Base-by-base conservation (phyloP, 2,329 filamentous ascomycete genomes). In the Neonectria neomacrospora region DNA sequence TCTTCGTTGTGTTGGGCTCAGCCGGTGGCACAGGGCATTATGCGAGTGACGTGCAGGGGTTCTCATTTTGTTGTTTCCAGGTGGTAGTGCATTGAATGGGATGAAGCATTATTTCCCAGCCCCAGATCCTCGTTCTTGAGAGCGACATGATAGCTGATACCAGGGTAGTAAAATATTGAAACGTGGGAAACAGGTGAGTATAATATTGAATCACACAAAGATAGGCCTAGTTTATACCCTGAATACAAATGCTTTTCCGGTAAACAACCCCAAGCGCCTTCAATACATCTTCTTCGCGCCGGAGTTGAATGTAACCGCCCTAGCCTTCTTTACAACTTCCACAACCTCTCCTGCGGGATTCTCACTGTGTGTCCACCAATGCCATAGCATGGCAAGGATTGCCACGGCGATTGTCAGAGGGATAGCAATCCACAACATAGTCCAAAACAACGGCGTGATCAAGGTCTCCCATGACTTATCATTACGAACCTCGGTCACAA, bases 381-480 rank as follows among this genome's bases (percentile, higher is more conserved):
- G 68, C 74, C 73, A 76, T 8, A 70, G n/a, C 3, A 72, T 54
- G 0, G 74, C 72, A 39, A 75, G 26, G 1, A 71, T 37, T 0
- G 70, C 56, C 1, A 75, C 67, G 14, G 66, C 68, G 9, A 74
- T 55, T 10, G 74, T 76, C 51, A 76, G 32, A 1, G 74, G 74
- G 22, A 75, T 71, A 3, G 73, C 65, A n/a, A 76, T 70, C 71
- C 74, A 76, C 73, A 67, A 70, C 51, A 71, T 71, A 2, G 69
- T 67, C 69, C 73, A 76, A 58, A 76, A 76, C 22, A 76, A 48
- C 2, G 74, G 74, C 7, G 74, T 69, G 14, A 64, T 54, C 23
- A 58, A 61, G 6, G 74, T 60, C 3, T 69, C 58, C 74, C 74
- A 76, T 1, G 64, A 61, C 9, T 61, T 34, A 5, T 71, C 69